Conservation (phyloP, 176 grass and related monocot genomes). For the Oryza rufipogon region DNA sequence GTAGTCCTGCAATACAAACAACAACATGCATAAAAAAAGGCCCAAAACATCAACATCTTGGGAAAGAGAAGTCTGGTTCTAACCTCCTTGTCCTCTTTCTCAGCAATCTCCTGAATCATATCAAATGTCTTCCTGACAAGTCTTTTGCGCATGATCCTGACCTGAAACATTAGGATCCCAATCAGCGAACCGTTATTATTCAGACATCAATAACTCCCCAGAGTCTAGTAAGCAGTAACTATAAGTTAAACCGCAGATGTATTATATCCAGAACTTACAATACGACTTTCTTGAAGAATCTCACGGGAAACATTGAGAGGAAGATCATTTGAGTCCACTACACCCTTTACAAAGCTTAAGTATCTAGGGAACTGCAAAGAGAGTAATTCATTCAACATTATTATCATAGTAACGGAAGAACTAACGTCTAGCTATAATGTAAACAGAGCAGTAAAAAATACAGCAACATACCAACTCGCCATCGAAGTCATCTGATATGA, state of each 20-base stretch:
- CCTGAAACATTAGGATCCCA: constrained; percentile 44
- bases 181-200: background rate
- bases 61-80: background rate
- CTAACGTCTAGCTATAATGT: background rate
- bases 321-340: constrained; percentile 84
- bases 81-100: constrained; percentile 79
- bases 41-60: background rate
- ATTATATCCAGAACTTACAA: constrained; percentile 69
- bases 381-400: constrained; percentile 15
- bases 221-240: background rate
- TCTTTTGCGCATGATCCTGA: constrained; percentile 89
- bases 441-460: background rate
- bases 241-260: constrained; percentile 12
- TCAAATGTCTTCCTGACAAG: constrained; percentile 96
- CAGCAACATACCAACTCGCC: constrained; percentile 66
- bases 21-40: background rate
- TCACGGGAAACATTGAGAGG: constrained; percentile 88
- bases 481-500: constrained; percentile 87
- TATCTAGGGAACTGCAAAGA: constrained; percentile 79
- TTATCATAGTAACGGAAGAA: constrained; percentile 6
- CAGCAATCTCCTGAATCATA: constrained; percentile 88
- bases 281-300: constrained; percentile 91
- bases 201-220: background rate
- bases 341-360: constrained; percentile 89
- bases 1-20: constrained; percentile 61